Evolutionary conservation across 176 grass and related monocot genomes (phyloP).

Genomic region (Puccinellia tenuiflora): DNA sequence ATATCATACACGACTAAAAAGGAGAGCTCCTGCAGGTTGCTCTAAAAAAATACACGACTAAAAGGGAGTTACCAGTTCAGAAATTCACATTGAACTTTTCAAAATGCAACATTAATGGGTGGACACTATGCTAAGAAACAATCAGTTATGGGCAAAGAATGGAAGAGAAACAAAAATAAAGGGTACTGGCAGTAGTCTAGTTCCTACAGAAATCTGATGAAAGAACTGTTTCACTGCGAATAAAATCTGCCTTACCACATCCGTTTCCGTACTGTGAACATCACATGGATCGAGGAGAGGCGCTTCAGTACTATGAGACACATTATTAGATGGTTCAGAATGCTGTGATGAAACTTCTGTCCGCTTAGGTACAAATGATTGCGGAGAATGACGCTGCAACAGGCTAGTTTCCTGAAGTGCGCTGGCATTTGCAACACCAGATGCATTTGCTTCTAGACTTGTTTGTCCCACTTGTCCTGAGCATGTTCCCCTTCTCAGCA

Average conservation of each 20-base stretch:
- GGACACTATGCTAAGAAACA: background rate
- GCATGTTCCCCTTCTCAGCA: conserved; percentile 57
- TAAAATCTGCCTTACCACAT: conserved; percentile 45
- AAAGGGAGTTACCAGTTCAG: background rate
- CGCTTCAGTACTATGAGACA: conserved; percentile 12
- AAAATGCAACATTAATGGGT: background rate
- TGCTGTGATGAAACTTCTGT: conserved; percentile 27
- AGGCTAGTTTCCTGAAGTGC: conserved; percentile 27
- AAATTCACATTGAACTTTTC: conserved; percentile 7
- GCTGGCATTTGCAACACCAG: conserved; percentile 19
- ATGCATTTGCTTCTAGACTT: conserved; percentile 29
- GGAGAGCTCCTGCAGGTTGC: too few relatives aligned
- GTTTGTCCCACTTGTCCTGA: conserved; percentile 34
- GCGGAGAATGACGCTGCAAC: background rate
- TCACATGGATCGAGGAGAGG: conserved; percentile 28
- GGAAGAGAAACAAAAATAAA: background rate
- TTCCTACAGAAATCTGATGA: conserved; percentile 23
- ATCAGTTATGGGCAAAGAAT: conserved; percentile 2
- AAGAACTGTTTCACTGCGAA: conserved; percentile 9
- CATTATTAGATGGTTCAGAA: conserved; percentile 21
- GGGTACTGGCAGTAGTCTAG: background rate
- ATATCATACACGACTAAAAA: background rate
- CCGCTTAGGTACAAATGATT: conserved; percentile 25
- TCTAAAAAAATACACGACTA: too few relatives aligned
- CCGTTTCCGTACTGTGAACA: conserved; percentile 22